Base-by-base conservation (phyloP, 164 flowering plant species). In the Chimonanthus praecox region DNA sequence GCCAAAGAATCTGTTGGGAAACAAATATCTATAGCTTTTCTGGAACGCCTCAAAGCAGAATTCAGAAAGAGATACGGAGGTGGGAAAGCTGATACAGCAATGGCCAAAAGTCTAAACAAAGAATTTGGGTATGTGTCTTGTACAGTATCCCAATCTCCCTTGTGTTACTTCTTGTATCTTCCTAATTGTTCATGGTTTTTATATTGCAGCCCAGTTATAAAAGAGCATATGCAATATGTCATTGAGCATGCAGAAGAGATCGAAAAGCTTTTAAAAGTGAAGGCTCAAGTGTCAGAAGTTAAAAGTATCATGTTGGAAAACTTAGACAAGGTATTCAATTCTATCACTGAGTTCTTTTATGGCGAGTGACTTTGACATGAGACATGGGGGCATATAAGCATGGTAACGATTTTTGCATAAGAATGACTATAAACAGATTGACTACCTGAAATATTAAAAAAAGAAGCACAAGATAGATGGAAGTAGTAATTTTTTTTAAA, bases 201-300 rank as follows among this genome's bases (percentile, higher is more conserved):
- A 47, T 16, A 9, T 58, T 72, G 73, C 94, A 92, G 97, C 49
- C 92, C 92, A 45, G 74, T 88, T 8, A 92, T 92, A 86, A 94
- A 90, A 80, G 91, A 90, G 81, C 92, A 90, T 81, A 94, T 94
- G 97, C 90, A 89, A 69, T 89, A 90, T 76, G 84, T 90, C 43
- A 85, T 88, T 76, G 97, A 92, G 49, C 95, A 92, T 84, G 92
- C 96, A 7, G 92, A 90, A 71, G 98, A 92, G 84, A 92, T 92
- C 78, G 97, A 85, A 63, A 94, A 92, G 84, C 83, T 94, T 16
- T 54, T 83, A 63, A 90, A 94, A 87, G 95, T 94, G 75, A 86
- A 94, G 85, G 94, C 90, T 73, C 97, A 92, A 84, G 97, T 94
- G 80, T 90, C 94, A 68, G 94, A 94, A 84, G 97, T 91, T 47